Evolutionary conservation across 2,329 filamentous ascomycete species (phyloP).

Genomic region (Colletotrichum camelliae): DNA sequence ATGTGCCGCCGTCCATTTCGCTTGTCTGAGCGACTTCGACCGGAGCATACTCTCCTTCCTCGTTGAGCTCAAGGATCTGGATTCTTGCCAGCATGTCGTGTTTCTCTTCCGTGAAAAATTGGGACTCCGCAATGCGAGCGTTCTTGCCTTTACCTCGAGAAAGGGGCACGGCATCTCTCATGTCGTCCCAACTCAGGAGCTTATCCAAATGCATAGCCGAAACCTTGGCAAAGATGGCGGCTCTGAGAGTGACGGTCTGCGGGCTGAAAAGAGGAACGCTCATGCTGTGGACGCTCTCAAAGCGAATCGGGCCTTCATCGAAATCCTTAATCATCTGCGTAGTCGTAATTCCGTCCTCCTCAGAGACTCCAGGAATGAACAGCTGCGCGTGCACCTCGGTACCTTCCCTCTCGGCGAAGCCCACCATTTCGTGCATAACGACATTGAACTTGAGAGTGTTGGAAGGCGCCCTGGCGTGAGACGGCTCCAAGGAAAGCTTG

Average conservation of each 20-base stretch:
- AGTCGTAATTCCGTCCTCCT: constrained; percentile 90
- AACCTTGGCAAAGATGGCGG: constrained; percentile 90
- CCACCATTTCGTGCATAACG: constrained; percentile 94
- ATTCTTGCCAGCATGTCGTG: constrained; percentile 90
- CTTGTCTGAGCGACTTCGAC: constrained; percentile 90
- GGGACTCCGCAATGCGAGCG: constrained; percentile 79
- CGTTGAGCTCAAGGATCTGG: constrained; percentile 89
- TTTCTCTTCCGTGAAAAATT: constrained; percentile 92
- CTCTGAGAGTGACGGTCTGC: constrained; percentile 76
- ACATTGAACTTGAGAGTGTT: constrained; percentile 98
- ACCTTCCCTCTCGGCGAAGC: constrained; percentile 94
- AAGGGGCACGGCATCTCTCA: constrained; percentile 78
- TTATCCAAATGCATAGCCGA: constrained; percentile 96
- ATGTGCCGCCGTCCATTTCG: constrained; percentile 86
- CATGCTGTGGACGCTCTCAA: constrained; percentile 99
- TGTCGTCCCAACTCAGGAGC: constrained; percentile 97
- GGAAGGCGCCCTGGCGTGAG: constrained; percentile 87
- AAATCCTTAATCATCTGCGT: constrained; percentile 95
- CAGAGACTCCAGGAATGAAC: constrained; percentile 91
- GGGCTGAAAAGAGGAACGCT: constrained; percentile 84
- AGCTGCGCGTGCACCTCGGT: constrained; percentile 95
- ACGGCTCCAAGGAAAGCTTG: constrained; percentile 89
- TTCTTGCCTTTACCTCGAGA: constrained; percentile 61
- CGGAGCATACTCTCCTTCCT: constrained; percentile 87
- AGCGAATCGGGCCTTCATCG: constrained; percentile 89